Percentiles rank a stretch among this genome's conserved stretches.
These are phyloP conservation scores for Fonsecaea pedrosoi DNA, from an alignment of 2,329 filamentous ascomycete genomes.

Conservation along the genomic window DNA sequence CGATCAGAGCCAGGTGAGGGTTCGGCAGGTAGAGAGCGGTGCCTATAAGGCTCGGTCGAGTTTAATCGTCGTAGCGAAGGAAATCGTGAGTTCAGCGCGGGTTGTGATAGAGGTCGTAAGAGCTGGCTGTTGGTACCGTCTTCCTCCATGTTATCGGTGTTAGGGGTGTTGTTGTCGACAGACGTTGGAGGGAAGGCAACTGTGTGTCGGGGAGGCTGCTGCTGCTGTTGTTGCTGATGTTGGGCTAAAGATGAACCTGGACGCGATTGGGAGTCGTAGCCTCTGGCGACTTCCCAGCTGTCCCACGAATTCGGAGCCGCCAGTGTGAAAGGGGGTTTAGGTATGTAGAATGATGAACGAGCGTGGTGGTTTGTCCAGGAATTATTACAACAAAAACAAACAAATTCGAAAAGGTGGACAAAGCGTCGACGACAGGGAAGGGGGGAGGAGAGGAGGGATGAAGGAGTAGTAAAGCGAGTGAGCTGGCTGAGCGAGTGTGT, in stretches of 20 bases:
- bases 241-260: slow-evolving; percentile 24
- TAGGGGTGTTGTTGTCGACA: slow-evolving; percentile 6
- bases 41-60: slow-evolving; percentile 39
- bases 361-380: slow-evolving; percentile 22
- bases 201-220: slow-evolving; percentile 17
- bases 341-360: slow-evolving; percentile 26
- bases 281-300: slow-evolving; percentile 39
- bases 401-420: slow-evolving; percentile 12
- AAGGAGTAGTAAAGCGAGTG: slow-evolving; percentile 22
- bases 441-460: slow-evolving; percentile 7
- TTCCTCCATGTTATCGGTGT: slow-evolving; percentile 35
- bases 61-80: slow-evolving; percentile 40
- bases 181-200: slow-evolving; percentile 13
- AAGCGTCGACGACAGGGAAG: slow-evolving; percentile 20
- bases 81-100: slow-evolving; percentile 39
- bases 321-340: slow-evolving; percentile 25
- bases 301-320: slow-evolving; percentile 35
- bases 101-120: slow-evolving; percentile 38
- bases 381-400: slow-evolving; percentile 30
- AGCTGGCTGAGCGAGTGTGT: slow-evolving; percentile 19
- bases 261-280: slow-evolving; percentile 39
- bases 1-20: slow-evolving; percentile 39
- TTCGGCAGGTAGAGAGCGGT: slow-evolving; percentile 39
- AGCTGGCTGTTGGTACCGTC: slow-evolving; percentile 35
- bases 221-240: slow-evolving; percentile 10